These are phyloP conservation scores for Solanum habrochaites DNA, from an alignment of 257 asterid species.

Conservation along the genomic window DNA sequence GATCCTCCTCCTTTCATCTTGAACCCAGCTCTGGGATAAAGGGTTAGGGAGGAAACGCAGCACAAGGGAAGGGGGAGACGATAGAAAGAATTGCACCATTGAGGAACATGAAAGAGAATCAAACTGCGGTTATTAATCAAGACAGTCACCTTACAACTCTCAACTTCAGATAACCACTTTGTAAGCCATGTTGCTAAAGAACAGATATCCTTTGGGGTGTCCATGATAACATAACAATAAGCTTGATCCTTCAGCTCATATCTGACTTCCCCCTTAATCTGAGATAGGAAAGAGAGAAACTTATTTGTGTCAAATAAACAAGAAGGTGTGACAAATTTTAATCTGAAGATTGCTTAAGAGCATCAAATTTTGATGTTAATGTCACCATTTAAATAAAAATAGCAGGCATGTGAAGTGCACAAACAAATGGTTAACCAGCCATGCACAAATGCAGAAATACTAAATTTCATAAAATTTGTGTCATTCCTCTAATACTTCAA, in stretches of 20 bases:
- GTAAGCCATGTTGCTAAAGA: constrained; percentile 58
- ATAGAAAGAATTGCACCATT: not conserved
- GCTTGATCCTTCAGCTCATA: constrained; percentile 94
- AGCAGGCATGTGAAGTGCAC: not conserved
- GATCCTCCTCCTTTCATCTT: not conserved
- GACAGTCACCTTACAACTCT: constrained; percentile 68
- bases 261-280: constrained; percentile 81
- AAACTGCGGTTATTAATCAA: not conserved
- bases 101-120: not conserved
- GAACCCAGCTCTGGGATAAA: not conserved
- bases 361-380: not conserved
- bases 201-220: constrained; percentile 66
- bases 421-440: not conserved
- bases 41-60: not conserved
- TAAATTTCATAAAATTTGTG: not conserved
- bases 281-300: constrained; percentile 12
- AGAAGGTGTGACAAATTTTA: not conserved
- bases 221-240: constrained; percentile 45
- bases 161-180: constrained; percentile 82
- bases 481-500: not conserved
- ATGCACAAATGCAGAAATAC: not conserved
- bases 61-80: not conserved
- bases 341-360: not conserved
- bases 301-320: not conserved
- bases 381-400: not conserved